phyloP scores from a whole-genome alignment of 2,329 filamentous ascomycete genomes.

The Zalaria sp. region DNA sequence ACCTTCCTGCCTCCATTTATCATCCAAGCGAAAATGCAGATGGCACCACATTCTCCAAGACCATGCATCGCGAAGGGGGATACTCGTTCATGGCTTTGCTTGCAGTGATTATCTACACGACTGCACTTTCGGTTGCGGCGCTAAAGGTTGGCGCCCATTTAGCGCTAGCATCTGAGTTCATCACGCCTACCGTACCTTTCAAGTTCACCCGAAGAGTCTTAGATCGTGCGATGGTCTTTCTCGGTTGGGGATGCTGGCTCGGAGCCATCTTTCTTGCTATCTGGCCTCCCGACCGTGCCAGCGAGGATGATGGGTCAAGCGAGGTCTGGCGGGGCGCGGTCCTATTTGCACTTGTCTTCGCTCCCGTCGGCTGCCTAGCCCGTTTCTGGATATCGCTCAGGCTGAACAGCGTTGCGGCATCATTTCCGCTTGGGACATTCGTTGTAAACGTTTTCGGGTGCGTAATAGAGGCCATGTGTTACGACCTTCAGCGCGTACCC shows the following conservation, averaged over 20 bases:
- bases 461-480: conserved; percentile 55
- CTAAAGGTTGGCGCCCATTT: conserved; percentile 64
- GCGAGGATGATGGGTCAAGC: conserved; percentile 9
- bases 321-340: conserved; percentile 58
- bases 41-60: conserved; percentile 17
- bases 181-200: conserved; percentile 38
- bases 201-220: conserved; percentile 45
- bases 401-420: conserved; percentile 48
- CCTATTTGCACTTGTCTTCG: conserved; percentile 63
- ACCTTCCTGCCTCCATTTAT: conserved; percentile 34
- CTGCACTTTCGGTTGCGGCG: conserved; percentile 52
- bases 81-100: conserved; percentile 69
- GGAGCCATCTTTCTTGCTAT: conserved; percentile 56
- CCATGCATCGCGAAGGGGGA: conserved; percentile 45
- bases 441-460: conserved; percentile 63
- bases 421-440: conserved; percentile 75
- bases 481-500: conserved; percentile 53
- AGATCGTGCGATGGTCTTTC: conserved; percentile 47
- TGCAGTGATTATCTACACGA: conserved; percentile 53
- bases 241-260: conserved; percentile 57
- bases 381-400: conserved; percentile 57
- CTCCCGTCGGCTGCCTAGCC: conserved; percentile 58
- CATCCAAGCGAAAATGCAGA: conserved; percentile 16
- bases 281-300: conserved; percentile 42
- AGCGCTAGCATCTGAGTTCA: conserved; percentile 44